Base-by-base conservation (phyloP, 441 rosid genomes). In the Viola pubescens region DNA sequence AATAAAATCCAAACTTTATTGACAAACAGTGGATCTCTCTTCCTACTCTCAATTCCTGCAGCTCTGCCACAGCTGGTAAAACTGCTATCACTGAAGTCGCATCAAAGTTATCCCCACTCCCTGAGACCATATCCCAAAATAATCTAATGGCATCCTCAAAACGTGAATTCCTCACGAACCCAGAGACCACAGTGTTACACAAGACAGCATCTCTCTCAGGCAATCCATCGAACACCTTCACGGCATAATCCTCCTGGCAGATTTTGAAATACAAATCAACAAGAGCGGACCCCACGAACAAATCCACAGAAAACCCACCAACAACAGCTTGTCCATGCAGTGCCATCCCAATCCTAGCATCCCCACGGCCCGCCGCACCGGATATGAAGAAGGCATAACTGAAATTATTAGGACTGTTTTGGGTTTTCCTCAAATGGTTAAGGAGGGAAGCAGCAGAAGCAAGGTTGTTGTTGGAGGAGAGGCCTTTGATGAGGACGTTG, bases 21-120 rank as follows among this genome's bases (percentile, higher is more conserved):
- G 80, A 79, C 47, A 84, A 64, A 65, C 84, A 78, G 48, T 84
- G 96, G 59, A 86, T 79, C 73, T 64, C 79, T 81, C 70, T 66
- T 57, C 96, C 94, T 8, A 78, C 12, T 66, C 64, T 76, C 63
- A 86, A 70, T 65, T 76, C 81, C 59, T 80, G 84, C 71, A 88
- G 68, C 75, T 88, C 94, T 3, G 89, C 86, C 11, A 78, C 80
- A 54, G 96, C 89, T 0, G 94, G 91, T 61, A 84, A 82, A 54
- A 81, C 81, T 14, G 80, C 75, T 0, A 83, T 68, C 63, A 88
- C 64, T 7, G 91, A 69, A 0, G 90, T 81, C 0, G 71, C 44
- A 66, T 86, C 86, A 73, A 80, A 67, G 68, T 26, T 52, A 3
- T 66, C 66, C 52, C 42, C 75, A 10, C 72, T 69, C 45, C 74